A percentile compares a stretch with the other conserved stretches of the same genome.
phyloP scores from a whole-genome alignment of 1,284 basidiomycete genomes.

The Coniophora puteana region DNA sequence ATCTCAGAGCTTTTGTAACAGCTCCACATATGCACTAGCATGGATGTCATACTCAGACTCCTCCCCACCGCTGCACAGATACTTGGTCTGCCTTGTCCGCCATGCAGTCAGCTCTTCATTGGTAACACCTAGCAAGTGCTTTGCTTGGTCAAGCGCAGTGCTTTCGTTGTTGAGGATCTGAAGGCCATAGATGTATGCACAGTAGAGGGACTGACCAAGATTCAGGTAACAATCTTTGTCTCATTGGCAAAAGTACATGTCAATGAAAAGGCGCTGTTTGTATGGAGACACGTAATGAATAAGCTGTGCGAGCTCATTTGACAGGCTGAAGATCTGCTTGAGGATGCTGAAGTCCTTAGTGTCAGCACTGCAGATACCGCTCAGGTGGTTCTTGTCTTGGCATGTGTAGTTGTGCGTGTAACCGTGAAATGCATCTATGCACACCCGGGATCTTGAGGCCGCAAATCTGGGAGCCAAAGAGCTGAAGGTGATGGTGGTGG shows the following conservation, averaged over 20 bases:
- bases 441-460: slow-evolving; percentile 2
- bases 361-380: slow-evolving; percentile 25
- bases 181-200: not conserved
- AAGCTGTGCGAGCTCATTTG: not conserved
- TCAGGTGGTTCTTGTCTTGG: slow-evolving; percentile 28
- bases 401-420: slow-evolving; percentile 32
- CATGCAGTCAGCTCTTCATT: not conserved
- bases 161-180: not conserved
- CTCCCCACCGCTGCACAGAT: too few species aligned
- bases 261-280: slow-evolving; percentile 3
- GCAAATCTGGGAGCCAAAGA: not conserved
- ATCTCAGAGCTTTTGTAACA: too few species aligned
- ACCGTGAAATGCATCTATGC: slow-evolving; percentile 29
- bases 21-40: too few species aligned
- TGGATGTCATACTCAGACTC: too few species aligned
- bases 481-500: not conserved
- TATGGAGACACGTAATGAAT: not conserved
- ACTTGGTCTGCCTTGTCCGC: not conserved
- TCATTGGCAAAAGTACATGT: not conserved
- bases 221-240: not conserved
- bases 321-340: slow-evolving; percentile 28
- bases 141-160: not conserved
- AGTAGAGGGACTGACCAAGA: not conserved
- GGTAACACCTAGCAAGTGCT: not conserved
- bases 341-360: slow-evolving; percentile 31